Evolutionary conservation across 1,139 yeast genomes (phyloP), one percentile per base, ranked within the genome.

Genomic region (Candida sp.): DNA sequence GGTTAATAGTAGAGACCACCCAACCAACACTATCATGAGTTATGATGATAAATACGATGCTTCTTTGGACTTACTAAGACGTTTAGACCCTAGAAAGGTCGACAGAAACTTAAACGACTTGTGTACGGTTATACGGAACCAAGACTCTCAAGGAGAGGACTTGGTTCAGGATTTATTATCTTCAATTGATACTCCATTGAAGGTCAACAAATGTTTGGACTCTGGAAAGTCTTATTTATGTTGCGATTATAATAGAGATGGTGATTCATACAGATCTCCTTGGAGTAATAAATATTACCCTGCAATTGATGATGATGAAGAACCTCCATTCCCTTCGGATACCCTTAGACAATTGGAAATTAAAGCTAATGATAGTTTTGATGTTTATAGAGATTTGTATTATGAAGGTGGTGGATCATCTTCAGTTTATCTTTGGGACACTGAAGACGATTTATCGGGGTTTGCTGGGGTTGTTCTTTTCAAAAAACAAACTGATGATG

Each of bases 161-260:
- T 65, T 90, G 36, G 95, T 97, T 5, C 96, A 86, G 58, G 99
- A 91, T 52, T 73, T 93, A 48, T 73, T 93, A 43, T 81, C 96
- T 4, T 79, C 95, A 0, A 91, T 91, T 12, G 99, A 93, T 64
- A 85, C 87, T 44, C 98, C 99, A 12, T 72, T 93, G 54, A 68
- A 70, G 38, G 70, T 82, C 36, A 62, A 73, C 42, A 73, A 72
- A 38, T 93, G 96, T 61, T 56, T 66, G 35, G 63, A 73, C 45
- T 63, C 81, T 6, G 87, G 87, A 21, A 86, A 85, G 61, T 77
- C 79, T 48, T 93, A 75, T 61, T 73, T 93, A 49, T 81, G 93
- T 43, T 93, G 99, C 66, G 99, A 93, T 61, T 93, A 91, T 63
- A 93, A 93, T 64, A 76, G 99, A 51, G 99, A 93, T 57, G 93